Conservation (phyloP, 495 filamentous ascomycete genomes). For the Lichenothelia convexa region DNA sequence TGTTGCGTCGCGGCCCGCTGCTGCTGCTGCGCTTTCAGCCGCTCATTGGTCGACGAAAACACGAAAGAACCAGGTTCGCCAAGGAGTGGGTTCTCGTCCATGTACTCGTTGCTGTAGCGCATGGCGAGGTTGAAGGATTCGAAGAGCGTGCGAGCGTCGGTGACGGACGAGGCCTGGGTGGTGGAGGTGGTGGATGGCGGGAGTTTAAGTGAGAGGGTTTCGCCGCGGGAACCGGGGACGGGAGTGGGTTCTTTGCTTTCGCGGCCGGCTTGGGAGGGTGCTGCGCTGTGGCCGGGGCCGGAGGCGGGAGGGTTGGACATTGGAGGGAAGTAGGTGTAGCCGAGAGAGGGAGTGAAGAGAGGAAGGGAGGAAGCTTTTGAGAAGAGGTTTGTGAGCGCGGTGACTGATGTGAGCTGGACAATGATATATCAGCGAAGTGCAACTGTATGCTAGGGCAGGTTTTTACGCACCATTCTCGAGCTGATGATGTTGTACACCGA, state of each 20-base stretch:
- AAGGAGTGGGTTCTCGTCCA: conserved; percentile 78
- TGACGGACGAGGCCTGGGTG: not conserved
- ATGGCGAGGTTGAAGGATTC: conserved; percentile 10
- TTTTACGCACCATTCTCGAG: conserved; percentile 49
- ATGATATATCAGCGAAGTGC: no score
- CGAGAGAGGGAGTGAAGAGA: conserved; percentile 52
- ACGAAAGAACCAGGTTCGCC: conserved; percentile 79
- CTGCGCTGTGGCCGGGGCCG: conserved; percentile 33
- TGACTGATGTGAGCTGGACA: conserved; percentile 37
- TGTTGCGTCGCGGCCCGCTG: conserved; percentile 5
- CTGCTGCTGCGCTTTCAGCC: conserved; percentile 2
- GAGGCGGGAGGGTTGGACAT: conserved; percentile 23
- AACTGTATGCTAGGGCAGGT: no score
- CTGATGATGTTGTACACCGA: conserved; percentile 58
- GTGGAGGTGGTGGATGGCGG: not conserved
- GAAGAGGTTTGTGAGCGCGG: conserved; percentile 50
- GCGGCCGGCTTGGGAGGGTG: not conserved
- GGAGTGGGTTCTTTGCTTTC: not conserved
- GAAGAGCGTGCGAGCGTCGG: conserved; percentile 12
- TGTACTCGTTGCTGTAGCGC: conserved; percentile 40
- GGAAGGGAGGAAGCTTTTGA: conserved; percentile 41
- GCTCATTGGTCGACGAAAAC: conserved; percentile 34
- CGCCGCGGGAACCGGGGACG: not conserved
- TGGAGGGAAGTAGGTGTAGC: conserved; percentile 52
- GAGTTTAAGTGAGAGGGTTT: not conserved